phyloP scores from a whole-genome alignment of 1,284 basidiomycete genomes.

The Fomitopsis palustris region DNA sequence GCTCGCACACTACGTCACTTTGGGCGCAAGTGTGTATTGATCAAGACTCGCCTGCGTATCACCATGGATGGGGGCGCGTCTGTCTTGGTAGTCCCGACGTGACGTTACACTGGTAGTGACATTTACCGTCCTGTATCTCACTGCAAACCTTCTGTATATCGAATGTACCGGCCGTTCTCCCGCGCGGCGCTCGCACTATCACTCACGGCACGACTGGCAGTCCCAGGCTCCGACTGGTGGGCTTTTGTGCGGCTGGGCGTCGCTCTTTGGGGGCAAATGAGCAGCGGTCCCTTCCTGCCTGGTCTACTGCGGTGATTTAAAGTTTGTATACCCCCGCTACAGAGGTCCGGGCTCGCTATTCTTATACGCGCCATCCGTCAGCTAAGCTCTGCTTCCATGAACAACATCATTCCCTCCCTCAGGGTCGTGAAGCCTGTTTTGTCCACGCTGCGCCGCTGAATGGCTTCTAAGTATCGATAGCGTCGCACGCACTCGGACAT shows the following conservation, averaged over 20 bases:
- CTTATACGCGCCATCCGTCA: neutral
- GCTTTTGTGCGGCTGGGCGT: neutral
- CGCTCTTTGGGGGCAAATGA: neutral
- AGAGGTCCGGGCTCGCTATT: neutral
- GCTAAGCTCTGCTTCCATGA: neutral
- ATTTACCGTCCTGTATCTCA: neutral
- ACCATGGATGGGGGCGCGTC: slow-evolving; percentile 65
- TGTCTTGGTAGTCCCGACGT: slow-evolving; percentile 36
- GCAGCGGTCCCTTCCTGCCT: neutral
- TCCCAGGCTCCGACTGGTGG: neutral
- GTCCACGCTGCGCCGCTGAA: neutral
- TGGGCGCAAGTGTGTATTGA: slow-evolving; percentile 52
- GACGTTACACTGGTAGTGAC: neutral
- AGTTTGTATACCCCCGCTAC: neutral
- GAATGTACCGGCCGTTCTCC: neutral
- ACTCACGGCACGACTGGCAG: neutral
- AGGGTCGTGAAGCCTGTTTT: neutral
- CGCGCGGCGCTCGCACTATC: neutral
- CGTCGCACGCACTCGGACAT: neutral
- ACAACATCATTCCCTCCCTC: neutral
- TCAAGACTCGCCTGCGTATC: slow-evolving; percentile 57
- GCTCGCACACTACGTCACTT: slow-evolving; percentile 27
- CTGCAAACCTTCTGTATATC: neutral
- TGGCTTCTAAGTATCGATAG: neutral
- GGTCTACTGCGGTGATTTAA: neutral